Evolutionary conservation across 352 stramenopile genomes (phyloP).

Genomic region (Globisporangium mamillatum): DNA sequence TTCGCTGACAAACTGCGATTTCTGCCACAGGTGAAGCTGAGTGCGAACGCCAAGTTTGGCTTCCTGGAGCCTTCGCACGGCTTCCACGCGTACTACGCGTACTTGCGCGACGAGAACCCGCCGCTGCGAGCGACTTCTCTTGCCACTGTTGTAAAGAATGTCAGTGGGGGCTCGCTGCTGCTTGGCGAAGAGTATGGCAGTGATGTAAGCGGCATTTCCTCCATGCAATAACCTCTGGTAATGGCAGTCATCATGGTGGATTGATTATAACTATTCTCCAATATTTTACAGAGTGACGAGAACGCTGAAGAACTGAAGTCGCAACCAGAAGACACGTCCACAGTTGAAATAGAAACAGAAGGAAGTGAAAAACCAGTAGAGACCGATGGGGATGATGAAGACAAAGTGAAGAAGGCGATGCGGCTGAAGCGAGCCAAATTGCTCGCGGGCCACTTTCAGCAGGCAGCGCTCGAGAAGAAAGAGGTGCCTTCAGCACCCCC

Average conservation of each 20-base stretch:
- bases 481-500: neutral
- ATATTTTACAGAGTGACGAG: slow-evolving; percentile 23
- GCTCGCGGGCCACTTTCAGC: slow-evolving; percentile 20
- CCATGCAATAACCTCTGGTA: too few relatives aligned
- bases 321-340: neutral
- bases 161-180: slow-evolving; percentile 21
- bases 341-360: slow-evolving; percentile 1
- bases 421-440: slow-evolving; percentile 21
- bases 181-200: slow-evolving; percentile 39
- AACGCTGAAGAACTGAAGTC: neutral
- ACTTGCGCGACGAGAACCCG: slow-evolving; percentile 39
- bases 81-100: slow-evolving; percentile 46
- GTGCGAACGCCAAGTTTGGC: slow-evolving; percentile 29
- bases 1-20: neutral
- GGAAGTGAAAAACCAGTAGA: neutral
- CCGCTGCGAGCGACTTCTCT: neutral
- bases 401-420: slow-evolving; percentile 16
- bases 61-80: slow-evolving; percentile 32
- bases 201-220: slow-evolving; percentile 24
- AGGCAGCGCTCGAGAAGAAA: slow-evolving; percentile 9
- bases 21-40: slow-evolving; percentile 33
- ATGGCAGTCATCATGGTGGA: neutral
- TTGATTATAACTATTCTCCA: neutral
- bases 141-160: neutral
- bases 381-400: neutral